Conservation (phyloP, 2,329 filamentous ascomycete genomes). For the Ophiobolus disseminans region DNA sequence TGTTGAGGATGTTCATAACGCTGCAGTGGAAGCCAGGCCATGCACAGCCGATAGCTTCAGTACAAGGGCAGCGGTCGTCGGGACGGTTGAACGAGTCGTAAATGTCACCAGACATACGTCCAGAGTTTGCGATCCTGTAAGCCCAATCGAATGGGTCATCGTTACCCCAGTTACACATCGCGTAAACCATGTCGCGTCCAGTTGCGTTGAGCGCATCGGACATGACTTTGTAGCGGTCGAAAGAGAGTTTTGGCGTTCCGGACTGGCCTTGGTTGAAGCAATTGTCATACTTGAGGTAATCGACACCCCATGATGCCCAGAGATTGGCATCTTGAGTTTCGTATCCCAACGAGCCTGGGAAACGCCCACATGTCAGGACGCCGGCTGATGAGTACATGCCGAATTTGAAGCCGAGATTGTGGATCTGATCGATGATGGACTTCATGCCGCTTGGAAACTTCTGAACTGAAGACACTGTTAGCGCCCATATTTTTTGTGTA, state of each 20-base stretch:
- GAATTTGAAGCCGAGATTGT: constrained; percentile 61
- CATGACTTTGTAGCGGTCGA: constrained; percentile 39
- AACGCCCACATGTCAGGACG: constrained; percentile 58
- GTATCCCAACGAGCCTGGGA: constrained; percentile 35
- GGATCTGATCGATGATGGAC: constrained; percentile 54
- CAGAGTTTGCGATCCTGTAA: constrained; percentile 56
- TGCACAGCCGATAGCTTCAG: constrained; percentile 51
- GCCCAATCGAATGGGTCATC: constrained; percentile 57
- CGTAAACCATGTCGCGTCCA: constrained; percentile 33
- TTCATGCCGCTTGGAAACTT: constrained; percentile 67
- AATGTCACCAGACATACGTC: constrained; percentile 57
- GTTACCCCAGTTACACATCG: constrained; percentile 60
- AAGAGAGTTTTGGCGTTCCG: constrained; percentile 33
- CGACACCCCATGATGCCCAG: constrained; percentile 43
- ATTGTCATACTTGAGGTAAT: constrained; percentile 49
- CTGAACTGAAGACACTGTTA: constrained; percentile 27
- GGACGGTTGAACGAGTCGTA: constrained; percentile 56
- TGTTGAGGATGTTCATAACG: constrained; percentile 60
- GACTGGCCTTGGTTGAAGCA: constrained; percentile 43
- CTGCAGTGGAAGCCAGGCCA: constrained; percentile 58
- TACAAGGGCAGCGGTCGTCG: constrained; percentile 53
- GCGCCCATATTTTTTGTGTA: neutral
- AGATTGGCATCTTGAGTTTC: constrained; percentile 35
- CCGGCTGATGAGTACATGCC: constrained; percentile 69
- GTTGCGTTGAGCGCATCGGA: constrained; percentile 31